Percentiles rank a stretch among this genome's conserved stretches.
Evolutionary conservation across 73 alveolate genomes (phyloP).

Genomic region (Paramecium bursaria): DNA sequence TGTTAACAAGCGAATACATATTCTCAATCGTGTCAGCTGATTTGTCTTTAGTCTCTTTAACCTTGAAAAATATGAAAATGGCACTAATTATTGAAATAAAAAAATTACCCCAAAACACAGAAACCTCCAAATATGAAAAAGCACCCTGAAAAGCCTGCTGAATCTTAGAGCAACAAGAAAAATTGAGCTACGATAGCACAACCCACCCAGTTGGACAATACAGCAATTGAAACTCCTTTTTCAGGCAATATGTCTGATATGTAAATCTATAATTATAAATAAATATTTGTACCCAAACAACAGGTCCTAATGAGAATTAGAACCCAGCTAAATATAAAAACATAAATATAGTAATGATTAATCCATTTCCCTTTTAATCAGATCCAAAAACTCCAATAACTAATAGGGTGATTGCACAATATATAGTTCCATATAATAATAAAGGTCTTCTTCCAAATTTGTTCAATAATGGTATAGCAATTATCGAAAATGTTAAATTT

Average conservation of each 20-base stretch:
- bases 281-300: slow-evolving; percentile 46
- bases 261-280: slow-evolving; percentile 14
- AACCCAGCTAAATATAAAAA: slow-evolving; percentile 48
- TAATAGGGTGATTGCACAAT: slow-evolving; percentile 40
- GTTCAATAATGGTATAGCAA: slow-evolving; percentile 14
- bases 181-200: slow-evolving; percentile 59
- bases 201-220: slow-evolving; percentile 57
- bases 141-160: background rate
- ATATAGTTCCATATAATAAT: slow-evolving; percentile 35
- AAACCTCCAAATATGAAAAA: background rate
- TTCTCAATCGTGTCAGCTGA: slow-evolving; percentile 2
- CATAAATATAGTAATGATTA: slow-evolving; percentile 18
- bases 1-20: slow-evolving; percentile 22
- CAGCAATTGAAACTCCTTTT: slow-evolving; percentile 48
- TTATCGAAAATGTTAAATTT: background rate
- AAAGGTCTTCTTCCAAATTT: slow-evolving; percentile 62
- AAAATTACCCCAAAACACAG: slow-evolving; percentile 23
- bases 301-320: slow-evolving; percentile 66
- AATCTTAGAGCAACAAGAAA: background rate
- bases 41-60: slow-evolving; percentile 30
- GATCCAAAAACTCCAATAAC: slow-evolving; percentile 1
- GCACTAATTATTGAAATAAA: background rate
- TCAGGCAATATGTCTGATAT: slow-evolving; percentile 59
- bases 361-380: background rate
- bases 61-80: background rate